Evolutionary conservation across 129 eudicot genomes (phyloP).

Genomic region (Centaurea solstitialis): DNA sequence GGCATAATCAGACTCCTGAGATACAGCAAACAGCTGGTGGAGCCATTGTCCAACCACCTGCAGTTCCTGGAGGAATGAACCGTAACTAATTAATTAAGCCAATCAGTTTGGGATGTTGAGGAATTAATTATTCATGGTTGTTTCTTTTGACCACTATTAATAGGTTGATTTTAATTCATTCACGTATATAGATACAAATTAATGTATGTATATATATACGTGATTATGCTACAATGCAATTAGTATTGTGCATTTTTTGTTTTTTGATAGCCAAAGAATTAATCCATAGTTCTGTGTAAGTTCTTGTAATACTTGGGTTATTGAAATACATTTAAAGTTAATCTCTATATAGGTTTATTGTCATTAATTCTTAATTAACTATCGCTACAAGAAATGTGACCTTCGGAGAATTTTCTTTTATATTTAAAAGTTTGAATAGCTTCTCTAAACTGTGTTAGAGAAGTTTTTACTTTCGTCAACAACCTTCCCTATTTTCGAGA

Average conservation of each 20-base stretch:
- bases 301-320: conserved; percentile 36
- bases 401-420: too few species aligned
- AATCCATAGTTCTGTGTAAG: conserved; percentile 17
- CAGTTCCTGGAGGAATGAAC: conserved; percentile 38
- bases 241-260: conserved; percentile 15
- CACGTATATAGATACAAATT: conserved; percentile 2
- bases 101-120: conserved; percentile 38
- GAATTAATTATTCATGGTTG: conserved; percentile 29
- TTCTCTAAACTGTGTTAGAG: too few species aligned
- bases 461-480: too few species aligned
- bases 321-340: conserved; percentile 25
- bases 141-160: background rate
- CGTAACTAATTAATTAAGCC: background rate
- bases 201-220: background rate
- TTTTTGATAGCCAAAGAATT: conserved; percentile 23
- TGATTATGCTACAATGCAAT: conserved; percentile 11
- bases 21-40: conserved; percentile 35
- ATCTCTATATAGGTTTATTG: too few species aligned
- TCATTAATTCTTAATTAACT: too few species aligned
- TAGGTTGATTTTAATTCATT: conserved; percentile 6
- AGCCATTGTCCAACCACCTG: conserved; percentile 27
- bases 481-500: too few species aligned
- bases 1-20: conserved; percentile 33
- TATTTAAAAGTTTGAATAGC: too few species aligned
- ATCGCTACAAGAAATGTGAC: too few species aligned